Conservation (phyloP, 192 early-diverging fungal species). For the Gryganskiella cystojenkinii region DNA sequence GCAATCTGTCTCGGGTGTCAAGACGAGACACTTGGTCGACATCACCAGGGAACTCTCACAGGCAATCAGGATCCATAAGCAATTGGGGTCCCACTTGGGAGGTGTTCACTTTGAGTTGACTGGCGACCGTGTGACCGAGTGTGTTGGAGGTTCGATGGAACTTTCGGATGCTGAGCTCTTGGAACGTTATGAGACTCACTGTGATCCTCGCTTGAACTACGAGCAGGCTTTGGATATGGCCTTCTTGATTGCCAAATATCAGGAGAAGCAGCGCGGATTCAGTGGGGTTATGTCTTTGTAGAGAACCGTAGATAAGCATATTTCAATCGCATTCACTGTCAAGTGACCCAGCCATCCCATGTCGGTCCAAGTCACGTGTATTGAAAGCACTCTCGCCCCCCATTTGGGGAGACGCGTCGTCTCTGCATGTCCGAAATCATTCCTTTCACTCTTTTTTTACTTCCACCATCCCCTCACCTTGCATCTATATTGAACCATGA, state of each 20-base stretch:
- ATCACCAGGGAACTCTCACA: slow-evolving; percentile 89
- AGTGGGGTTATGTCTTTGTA: slow-evolving; percentile 39
- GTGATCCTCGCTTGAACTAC: slow-evolving; percentile 97
- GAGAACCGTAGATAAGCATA: no score
- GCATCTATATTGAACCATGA: no score
- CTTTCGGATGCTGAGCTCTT: slow-evolving; percentile 82
- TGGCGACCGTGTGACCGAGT: slow-evolving; percentile 96
- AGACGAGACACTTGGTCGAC: slow-evolving; percentile 91
- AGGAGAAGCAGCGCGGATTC: slow-evolving; percentile 65
- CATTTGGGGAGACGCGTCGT: no score
- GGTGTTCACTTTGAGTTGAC: slow-evolving; percentile 99
- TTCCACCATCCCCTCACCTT: no score
- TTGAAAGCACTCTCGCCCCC: no score
- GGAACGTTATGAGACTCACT: slow-evolving; percentile 95
- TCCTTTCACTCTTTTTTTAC: no score
- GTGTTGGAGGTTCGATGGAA: slow-evolving; percentile 98
- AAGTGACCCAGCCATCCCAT: no score
- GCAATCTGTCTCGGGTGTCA: slow-evolving; percentile 80
- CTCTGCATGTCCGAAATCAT: no score
- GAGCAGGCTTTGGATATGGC: slow-evolving; percentile 97
- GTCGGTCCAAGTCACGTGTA: no score
- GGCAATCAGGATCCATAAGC: slow-evolving; percentile 86
- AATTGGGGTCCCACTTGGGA: slow-evolving; percentile 75
- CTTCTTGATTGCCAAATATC: slow-evolving; percentile 94
- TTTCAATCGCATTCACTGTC: no score